These are phyloP conservation scores for Quercus tomentella DNA, from an alignment of 331 rosid species.

Conservation along the genomic window DNA sequence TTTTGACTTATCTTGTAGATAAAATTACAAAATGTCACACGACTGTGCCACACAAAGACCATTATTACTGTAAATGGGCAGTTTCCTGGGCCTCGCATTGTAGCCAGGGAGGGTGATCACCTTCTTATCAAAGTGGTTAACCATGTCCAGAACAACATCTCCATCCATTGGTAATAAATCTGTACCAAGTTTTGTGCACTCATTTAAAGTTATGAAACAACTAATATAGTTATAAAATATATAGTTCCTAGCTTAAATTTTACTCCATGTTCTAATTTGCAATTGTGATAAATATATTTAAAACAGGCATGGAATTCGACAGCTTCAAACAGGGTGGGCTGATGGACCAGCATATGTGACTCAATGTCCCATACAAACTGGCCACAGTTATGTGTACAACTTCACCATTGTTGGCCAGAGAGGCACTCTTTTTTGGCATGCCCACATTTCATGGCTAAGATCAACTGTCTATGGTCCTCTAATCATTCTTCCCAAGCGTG, in stretches of 20 bases:
- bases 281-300: neutral
- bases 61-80: conserved; percentile 60
- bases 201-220: neutral
- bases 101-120: conserved; percentile 64
- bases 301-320: conserved; percentile 67
- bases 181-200: neutral
- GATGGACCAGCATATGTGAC: conserved; percentile 67
- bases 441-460: conserved; percentile 60
- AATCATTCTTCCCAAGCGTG: conserved; percentile 51
- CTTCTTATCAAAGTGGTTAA: conserved; percentile 55
- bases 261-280: neutral
- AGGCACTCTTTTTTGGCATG: conserved; percentile 67
- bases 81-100: conserved; percentile 66
- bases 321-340: conserved; percentile 55
- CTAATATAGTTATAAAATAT: neutral
- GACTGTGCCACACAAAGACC: conserved; percentile 60
- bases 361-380: conserved; percentile 59
- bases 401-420: conserved; percentile 55
- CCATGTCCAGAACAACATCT: conserved; percentile 47
- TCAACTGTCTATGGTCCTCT: conserved; percentile 59
- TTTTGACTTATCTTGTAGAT: conserved; percentile 24
- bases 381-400: conserved; percentile 52
- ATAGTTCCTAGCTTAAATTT: neutral
- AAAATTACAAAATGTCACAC: conserved; percentile 41
- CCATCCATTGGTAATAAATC: conserved; percentile 56